These are phyloP conservation scores for Ramaria rubella DNA, from an alignment of 768 basidiomycete species.

Conservation along the genomic window DNA sequence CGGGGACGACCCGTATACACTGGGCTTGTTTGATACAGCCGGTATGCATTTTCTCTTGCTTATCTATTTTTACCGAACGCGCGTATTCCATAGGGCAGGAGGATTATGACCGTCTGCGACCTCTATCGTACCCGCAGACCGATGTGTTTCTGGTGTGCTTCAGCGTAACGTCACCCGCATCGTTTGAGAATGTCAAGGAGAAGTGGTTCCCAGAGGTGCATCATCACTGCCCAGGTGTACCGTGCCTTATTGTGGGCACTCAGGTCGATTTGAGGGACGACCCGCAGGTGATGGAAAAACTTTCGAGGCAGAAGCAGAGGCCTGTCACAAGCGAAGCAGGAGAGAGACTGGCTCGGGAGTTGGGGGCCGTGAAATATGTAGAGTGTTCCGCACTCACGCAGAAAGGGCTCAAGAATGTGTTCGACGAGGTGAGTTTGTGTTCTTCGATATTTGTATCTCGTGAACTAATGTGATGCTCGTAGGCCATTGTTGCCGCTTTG, in stretches of 20 bases:
- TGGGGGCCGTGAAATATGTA: conserved; percentile 98
- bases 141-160: conserved; percentile 99
- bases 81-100: conserved; percentile 62
- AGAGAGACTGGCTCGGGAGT: conserved; percentile 90
- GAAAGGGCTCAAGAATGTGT: conserved; percentile 99
- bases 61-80: background rate
- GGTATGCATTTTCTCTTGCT: conserved; percentile 45
- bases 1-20: conserved; percentile 97
- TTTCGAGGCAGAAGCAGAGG: conserved; percentile 92
- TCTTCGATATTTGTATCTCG: background rate
- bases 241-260: conserved; percentile 98
- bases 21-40: conserved; percentile 98
- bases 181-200: conserved; percentile 99
- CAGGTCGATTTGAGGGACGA: conserved; percentile 98
- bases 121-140: conserved; percentile 98
- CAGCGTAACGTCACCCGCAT: conserved; percentile 96
- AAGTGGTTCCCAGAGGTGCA: conserved; percentile 99
- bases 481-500: conserved; percentile 98
- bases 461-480: conserved; percentile 8
- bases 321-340: conserved; percentile 86
- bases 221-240: conserved; percentile 98
- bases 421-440: conserved; percentile 79
- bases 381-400: conserved; percentile 99
- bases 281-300: conserved; percentile 86
- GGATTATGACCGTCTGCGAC: conserved; percentile 98